Evolutionary conservation across 2,329 filamentous ascomycete species (phyloP).

Genomic region (Aspergillus pseudoviridinutans): DNA sequence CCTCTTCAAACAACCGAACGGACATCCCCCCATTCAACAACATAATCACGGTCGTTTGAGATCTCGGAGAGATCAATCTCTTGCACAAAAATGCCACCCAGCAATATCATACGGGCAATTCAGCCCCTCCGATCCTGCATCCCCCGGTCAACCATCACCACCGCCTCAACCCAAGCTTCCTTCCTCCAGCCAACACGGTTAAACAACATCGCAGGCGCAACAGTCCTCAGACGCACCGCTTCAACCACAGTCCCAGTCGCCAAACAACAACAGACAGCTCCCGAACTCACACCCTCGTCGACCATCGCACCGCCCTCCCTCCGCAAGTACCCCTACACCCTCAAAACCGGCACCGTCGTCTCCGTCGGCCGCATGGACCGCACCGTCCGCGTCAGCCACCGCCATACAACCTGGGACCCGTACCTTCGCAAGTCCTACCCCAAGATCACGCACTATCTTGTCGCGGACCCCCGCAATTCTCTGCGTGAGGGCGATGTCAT

Average conservation of each 20-base stretch:
- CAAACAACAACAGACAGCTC: conserved; percentile 4
- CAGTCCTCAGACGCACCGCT: conserved; percentile 6
- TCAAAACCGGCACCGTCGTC: conserved; percentile 38
- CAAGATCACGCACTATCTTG: conserved; percentile 30
- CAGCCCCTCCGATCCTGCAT: conserved; percentile 28
- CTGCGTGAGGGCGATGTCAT: conserved; percentile 43
- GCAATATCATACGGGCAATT: conserved; percentile 27
- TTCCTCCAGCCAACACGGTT: conserved; percentile 18
- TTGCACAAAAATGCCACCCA: conserved; percentile 24
- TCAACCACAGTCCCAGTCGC: conserved; percentile 9
- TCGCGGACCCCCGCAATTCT: conserved; percentile 39
- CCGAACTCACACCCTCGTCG: neutral
- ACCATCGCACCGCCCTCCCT: conserved; percentile 22
- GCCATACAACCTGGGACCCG: conserved; percentile 33
- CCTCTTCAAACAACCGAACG: neutral
- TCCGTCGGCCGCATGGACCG: conserved; percentile 41
- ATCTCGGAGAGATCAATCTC: neutral
- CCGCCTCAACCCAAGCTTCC: conserved; percentile 10
- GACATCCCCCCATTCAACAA: neutral
- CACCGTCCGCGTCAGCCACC: conserved; percentile 36
- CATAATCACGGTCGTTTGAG: neutral
- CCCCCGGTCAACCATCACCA: conserved; percentile 22
- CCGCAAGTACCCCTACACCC: conserved; percentile 32
- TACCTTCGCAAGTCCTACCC: conserved; percentile 37
- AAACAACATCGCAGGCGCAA: conserved; percentile 9